Base-by-base conservation (phyloP, 176 grass and related monocot genomes). In the Triticum urartu region DNA sequence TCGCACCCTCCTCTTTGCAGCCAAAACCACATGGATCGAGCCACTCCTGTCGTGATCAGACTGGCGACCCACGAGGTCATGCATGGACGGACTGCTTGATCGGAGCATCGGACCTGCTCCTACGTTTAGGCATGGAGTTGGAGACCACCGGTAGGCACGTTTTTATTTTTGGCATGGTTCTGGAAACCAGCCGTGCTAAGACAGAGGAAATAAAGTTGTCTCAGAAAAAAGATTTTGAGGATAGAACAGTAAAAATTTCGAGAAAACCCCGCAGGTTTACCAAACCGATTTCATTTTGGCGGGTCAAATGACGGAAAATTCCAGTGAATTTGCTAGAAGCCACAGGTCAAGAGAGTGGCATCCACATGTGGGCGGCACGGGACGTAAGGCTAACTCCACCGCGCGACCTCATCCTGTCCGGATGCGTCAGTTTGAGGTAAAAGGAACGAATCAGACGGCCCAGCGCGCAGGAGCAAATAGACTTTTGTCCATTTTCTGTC, bases 11-110 rank as follows among this genome's bases (percentile, higher is more conserved):
- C 64, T 35, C 10, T 83, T 20, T 68, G 48, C 68, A 73, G 68
- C 21, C 48, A 52, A 84, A 30, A 87, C 22, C 47, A 76, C 85
- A 34, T 39, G 85, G 34, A 85, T 39, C 61, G 45, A 80, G 38
- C 38, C 8, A 81, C 85, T 63, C 48, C 17, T 39, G 7, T 50
- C 40, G 8, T 50, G 42, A 72, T 78, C 64, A 33, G 0, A 75
- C 8, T 52, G 72, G 80, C 43, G 11, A 47, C 43, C 43, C 11
- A 47, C 66, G 25, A 36, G 30, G 48, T 77, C 85, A 81, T 91
- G 66, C 75, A 87, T 28, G 65, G 21, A 65, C 43, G 56, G 21
- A 65, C 43, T 32, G 21, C 21, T 13, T 2, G 11, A 72, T 24
- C 21, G 5, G 12, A 63, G 65, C 39, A 34, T 40, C 30, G 33